A percentile compares a stretch with the other conserved stretches of the same genome.
Conservation (phyloP, 345 rosid species). For the Salix purpurea region DNA sequence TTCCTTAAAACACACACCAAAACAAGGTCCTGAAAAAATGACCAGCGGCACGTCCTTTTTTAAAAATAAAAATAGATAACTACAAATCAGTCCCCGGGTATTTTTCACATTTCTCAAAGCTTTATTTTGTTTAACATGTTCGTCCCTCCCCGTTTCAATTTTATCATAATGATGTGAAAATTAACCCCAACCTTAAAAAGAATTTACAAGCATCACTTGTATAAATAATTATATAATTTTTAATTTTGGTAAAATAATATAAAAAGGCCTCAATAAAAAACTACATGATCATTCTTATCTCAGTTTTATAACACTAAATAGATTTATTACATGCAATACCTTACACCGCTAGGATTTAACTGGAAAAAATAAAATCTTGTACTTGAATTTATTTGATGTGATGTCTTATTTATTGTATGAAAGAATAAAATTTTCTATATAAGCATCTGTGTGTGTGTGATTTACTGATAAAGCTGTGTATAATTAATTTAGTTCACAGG, state of each 20-base stretch:
- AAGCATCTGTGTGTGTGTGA: background rate
- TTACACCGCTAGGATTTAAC: too few relatives aligned
- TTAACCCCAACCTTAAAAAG: too few relatives aligned
- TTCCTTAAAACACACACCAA: background rate
- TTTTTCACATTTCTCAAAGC: background rate
- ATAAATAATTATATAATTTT: too few relatives aligned
- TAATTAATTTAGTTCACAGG: background rate
- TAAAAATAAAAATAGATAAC: background rate
- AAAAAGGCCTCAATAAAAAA: too few relatives aligned
- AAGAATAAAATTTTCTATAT: background rate
- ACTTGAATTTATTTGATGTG: too few relatives aligned
- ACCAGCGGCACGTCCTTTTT: background rate
- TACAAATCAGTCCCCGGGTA: background rate
- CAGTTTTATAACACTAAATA: too few relatives aligned
- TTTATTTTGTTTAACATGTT: background rate
- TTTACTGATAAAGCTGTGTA: background rate
- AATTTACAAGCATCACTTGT: too few relatives aligned
- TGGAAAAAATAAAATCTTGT: too few relatives aligned
- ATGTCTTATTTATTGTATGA: too few relatives aligned
- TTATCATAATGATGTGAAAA: background rate
- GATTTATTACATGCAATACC: too few relatives aligned
- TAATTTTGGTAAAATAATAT: too few relatives aligned
- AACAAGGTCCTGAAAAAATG: background rate
- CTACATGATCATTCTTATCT: too few relatives aligned
- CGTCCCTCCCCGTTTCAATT: background rate